These are phyloP conservation scores for Mitragyna speciosa DNA, from an alignment of 257 asterid species.

Conservation along the genomic window DNA sequence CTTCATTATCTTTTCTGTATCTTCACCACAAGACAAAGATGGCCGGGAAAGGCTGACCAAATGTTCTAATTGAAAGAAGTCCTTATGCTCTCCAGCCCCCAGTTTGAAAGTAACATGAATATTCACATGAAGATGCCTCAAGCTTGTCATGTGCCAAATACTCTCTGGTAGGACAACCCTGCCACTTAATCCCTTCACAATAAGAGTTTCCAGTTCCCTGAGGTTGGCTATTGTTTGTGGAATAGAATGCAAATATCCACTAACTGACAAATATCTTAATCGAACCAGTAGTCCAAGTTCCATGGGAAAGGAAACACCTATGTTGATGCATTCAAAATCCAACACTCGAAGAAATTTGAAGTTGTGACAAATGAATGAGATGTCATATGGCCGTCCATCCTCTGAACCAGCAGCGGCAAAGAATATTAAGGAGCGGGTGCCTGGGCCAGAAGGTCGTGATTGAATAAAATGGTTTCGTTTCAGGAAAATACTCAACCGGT, in stretches of 20 bases:
- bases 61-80: not conserved
- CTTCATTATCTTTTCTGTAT: not conserved
- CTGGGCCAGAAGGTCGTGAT: conserved; percentile 1
- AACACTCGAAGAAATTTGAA: conserved; percentile 8
- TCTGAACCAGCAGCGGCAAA: not conserved
- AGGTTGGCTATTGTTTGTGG: conserved; percentile 6
- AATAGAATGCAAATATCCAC: not conserved
- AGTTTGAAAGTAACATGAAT: not conserved
- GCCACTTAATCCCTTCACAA: not conserved
- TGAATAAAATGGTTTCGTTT: not conserved
- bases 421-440: conserved; percentile 3
- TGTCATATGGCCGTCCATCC: not conserved
- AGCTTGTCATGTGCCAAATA: conserved; percentile 10
- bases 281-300: not conserved
- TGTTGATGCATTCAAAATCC: conserved; percentile 10
- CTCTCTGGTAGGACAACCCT: conserved; percentile 6
- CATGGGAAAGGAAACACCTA: not conserved
- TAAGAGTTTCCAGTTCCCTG: conserved; percentile 11
- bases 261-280: conserved; percentile 17
- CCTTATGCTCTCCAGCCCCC: not conserved
- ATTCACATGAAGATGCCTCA: conserved; percentile 18
- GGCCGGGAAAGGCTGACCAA: conserved; percentile 11
- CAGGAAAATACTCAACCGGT: not conserved
- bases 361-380: conserved; percentile 1
- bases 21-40: not conserved